Base-by-base conservation (phyloP, 495 filamentous ascomycete genomes). In the Talaromyces proteolyticus region DNA sequence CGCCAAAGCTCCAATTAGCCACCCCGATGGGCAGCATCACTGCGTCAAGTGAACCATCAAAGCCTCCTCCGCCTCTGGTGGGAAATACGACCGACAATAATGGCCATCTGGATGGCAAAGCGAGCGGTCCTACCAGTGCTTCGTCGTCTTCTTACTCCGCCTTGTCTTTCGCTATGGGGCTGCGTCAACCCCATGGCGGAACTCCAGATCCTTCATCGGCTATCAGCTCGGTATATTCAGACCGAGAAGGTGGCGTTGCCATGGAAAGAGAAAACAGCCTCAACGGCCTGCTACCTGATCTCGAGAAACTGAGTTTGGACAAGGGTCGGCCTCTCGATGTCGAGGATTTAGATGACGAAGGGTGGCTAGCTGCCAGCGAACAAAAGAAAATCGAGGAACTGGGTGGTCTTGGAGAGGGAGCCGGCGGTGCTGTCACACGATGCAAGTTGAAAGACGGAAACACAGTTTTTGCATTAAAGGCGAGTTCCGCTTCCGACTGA, bases 381-480 rank as follows among this genome's bases (percentile, higher is more conserved):
- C 87, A 92, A 59, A 88, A 88, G 60, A 80, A 88, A 61, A 91
- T 98, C 51, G 67, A 86, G 37, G 90, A 97, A 68, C 63, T 96
- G 37, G 94, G 94, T 6, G 89, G 87, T 60, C 69, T 98, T 39
- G 93, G 93, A 49, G 93, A 98, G 67, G 93, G 93, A 53, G 91
- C 94, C 42, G 93, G 93, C 47, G 93, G 93, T 59, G 93, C 93
- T 7, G 93, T 98, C 29, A 97, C 94, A 26, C 82, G 85, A 57
- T 95, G 89, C 66, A 86, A 80, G 64, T 74, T 98, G 49, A 88
- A 87, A 61, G 89, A 87, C 20, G 89, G 89, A 40, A 95, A 93
- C 67, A 97, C 89, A 0, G 80, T 96, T 19, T 98, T 98, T 73
- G 93, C 93, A 10, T 74, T 98, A 50, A 98, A 98, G 85, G 93